A percentile compares a stretch with the other conserved stretches of the same genome.
Evolutionary conservation across 2,329 filamentous ascomycete genomes (phyloP).

Genomic region (Incumbomyces delicatus): DNA sequence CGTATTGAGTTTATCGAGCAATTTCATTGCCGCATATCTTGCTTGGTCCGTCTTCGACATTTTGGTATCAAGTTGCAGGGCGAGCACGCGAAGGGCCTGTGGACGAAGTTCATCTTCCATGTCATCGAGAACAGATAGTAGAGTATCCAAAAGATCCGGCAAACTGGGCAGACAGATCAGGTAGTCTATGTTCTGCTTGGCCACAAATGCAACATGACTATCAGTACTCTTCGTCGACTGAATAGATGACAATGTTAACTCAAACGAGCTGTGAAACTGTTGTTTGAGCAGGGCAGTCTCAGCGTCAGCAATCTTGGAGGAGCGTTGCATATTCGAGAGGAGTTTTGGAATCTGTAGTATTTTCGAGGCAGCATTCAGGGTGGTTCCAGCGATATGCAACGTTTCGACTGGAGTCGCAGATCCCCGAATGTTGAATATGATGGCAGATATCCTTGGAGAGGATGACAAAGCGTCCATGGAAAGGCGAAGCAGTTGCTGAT

Average conservation of each 20-base stretch:
- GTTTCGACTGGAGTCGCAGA: constrained; percentile 10
- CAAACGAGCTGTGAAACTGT: constrained; percentile 21
- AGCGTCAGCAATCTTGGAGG: constrained; percentile 7
- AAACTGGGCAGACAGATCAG: constrained; percentile 79
- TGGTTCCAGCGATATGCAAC: constrained; percentile 31
- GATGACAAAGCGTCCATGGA: constrained; percentile 65
- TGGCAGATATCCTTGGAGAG: constrained; percentile 62
- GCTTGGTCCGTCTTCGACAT: constrained; percentile 51
- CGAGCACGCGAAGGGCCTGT: constrained; percentile 71
- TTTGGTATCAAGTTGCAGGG: constrained; percentile 65
- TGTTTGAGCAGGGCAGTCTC: constrained; percentile 13
- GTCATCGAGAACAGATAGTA: constrained; percentile 64
- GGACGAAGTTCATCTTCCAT: constrained; percentile 57
- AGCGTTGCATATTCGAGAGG: constrained; percentile 8
- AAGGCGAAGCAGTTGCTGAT: constrained; percentile 67
- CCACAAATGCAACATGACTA: constrained; percentile 25
- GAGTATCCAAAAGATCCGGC: constrained; percentile 77
- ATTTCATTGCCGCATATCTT: constrained; percentile 35
- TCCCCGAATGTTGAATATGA: constrained; percentile 56
- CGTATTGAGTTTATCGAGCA: constrained; percentile 66
- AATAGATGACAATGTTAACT: constrained; percentile 11
- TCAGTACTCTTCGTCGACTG: constrained; percentile 10
- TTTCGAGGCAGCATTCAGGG: constrained; percentile 26
- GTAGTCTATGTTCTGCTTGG: constrained; percentile 63
- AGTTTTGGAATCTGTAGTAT: constrained; percentile 13